Base-by-base conservation (phyloP, 2,329 filamentous ascomycete genomes). In the Fusarium bactridioides region DNA sequence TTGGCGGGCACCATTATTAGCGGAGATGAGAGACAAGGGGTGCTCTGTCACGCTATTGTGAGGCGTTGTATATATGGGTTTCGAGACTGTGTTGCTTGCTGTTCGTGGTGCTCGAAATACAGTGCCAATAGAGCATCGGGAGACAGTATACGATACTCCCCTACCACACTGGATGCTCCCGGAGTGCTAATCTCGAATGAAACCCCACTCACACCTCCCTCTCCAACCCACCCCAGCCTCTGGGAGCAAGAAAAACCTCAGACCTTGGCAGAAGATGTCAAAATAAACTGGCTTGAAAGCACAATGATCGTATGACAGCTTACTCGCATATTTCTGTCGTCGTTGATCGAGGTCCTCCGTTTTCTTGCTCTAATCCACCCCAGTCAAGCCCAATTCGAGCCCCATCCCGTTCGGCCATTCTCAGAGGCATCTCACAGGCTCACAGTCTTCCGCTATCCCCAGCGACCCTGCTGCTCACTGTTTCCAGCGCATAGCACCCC, bases 131-230 rank as follows among this genome's bases (percentile, higher is more conserved):
- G 0, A 0, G 0, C 0, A 3, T 1, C 0, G 0, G 0, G 1
- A 18, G 54, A 80, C 78, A 70, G 72, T 69, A 50, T 38, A 51
- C 51, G 78, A 75, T 78, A 57, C 54, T 62, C 55, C 62, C 65
- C 74, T 83, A 83, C 73, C 78, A 54, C 38, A 43, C 67, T 69
- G 44, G 65, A 79, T 77, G 74, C 67, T 72, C 65, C 67, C 71
- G 69, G 76, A 80, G 80, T 61, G 79, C 76, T 84, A 84, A 85
- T 85, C 82, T 85, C 80, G 78, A 78, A 69, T 73, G 67, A 64
- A 77, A 81, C 80, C 77, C 79, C 82, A 84, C 81, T 78, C 83
- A 84, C 79, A 83, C 82, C 78, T 76, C 72, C 73, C 77, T 78
- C n/a, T 25, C 72, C 74, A 69, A 72, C 69, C 73, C 71, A 76